Percentiles rank a stretch among this genome's conserved stretches.
Evolutionary conservation across 2,329 filamentous ascomycete species (phyloP).

Genomic region (Clarireedia paspali): DNA sequence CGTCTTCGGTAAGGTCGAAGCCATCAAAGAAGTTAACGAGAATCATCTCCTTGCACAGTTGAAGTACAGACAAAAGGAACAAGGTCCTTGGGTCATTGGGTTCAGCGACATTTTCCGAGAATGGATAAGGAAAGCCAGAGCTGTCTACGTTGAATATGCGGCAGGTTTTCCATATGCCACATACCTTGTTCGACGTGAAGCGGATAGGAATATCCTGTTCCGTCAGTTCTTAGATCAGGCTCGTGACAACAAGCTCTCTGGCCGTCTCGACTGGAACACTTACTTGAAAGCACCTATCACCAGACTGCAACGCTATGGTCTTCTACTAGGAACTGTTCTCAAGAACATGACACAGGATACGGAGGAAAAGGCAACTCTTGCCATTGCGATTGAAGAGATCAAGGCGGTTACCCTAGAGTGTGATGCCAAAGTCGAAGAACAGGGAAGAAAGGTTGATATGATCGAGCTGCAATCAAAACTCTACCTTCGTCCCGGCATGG

Average conservation of each 20-base stretch:
- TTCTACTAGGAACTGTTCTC: constrained; percentile 75
- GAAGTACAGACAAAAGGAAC: constrained; percentile 94
- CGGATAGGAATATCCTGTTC: constrained; percentile 79
- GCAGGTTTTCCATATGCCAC: constrained; percentile 77
- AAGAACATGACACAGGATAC: constrained; percentile 77
- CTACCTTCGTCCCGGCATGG: constrained; percentile 79
- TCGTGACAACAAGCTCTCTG: constrained; percentile 68
- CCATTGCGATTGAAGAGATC: constrained; percentile 84
- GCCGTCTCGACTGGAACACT: constrained; percentile 85
- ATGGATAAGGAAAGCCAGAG: constrained; percentile 92
- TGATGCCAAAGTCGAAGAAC: constrained; percentile 85
- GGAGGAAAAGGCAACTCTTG: constrained; percentile 82
- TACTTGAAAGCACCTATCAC: constrained; percentile 93
- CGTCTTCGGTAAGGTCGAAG: constrained; percentile 87
- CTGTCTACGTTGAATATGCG: constrained; percentile 87
- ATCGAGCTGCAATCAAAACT: constrained; percentile 78
- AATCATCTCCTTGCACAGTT: constrained; percentile 86
- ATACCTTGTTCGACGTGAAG: constrained; percentile 76
- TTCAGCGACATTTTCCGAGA: constrained; percentile 97
- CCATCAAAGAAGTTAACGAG: constrained; percentile 84
- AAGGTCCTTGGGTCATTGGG: constrained; percentile 87
- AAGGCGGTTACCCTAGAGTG: constrained; percentile 84
- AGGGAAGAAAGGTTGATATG: constrained; percentile 83
- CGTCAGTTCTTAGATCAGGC: constrained; percentile 76
- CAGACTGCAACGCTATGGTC: constrained; percentile 79